Evolutionary conservation across 73 alveolate species (phyloP).

Genomic region (Stentor roeselii): DNA sequence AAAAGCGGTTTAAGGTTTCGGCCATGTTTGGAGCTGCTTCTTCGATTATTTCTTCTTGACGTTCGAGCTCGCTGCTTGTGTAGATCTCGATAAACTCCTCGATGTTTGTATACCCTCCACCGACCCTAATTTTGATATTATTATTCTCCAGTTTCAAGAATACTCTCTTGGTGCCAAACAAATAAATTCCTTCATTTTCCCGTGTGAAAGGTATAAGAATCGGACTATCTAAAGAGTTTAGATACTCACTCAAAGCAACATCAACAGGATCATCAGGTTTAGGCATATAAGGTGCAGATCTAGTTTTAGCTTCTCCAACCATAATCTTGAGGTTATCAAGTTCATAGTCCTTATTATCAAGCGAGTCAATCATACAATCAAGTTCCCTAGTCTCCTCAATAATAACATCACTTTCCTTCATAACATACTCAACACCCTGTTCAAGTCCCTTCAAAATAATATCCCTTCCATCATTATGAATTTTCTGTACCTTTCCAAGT

Average conservation of each 20-base stretch:
- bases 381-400: conserved; percentile 3
- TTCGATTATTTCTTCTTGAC: background rate
- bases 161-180: conserved; percentile 54
- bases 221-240: background rate
- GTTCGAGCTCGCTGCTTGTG: background rate
- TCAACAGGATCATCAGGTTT: conserved; percentile 9
- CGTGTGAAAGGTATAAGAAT: conserved; percentile 19
- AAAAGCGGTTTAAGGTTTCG: background rate
- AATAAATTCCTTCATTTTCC: conserved; percentile 60
- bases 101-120: conserved; percentile 67
- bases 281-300: conserved; percentile 19
- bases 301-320: conserved; percentile 16
- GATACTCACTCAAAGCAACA: conserved; percentile 7
- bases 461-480: conserved; percentile 6
- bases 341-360: conserved; percentile 6
- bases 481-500: background rate
- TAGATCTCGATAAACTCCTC: conserved; percentile 45
- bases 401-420: background rate
- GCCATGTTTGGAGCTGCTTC: background rate
- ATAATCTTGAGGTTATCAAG: background rate
- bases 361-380: conserved; percentile 11
- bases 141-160: conserved; percentile 59
- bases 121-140: conserved; percentile 52
- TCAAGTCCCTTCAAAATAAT: background rate
- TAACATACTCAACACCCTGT: background rate